Evolutionary conservation across 495 filamentous ascomycete species (phyloP), one percentile per base, ranked within the genome.

Genomic region (Aspergillus leporis): DNA sequence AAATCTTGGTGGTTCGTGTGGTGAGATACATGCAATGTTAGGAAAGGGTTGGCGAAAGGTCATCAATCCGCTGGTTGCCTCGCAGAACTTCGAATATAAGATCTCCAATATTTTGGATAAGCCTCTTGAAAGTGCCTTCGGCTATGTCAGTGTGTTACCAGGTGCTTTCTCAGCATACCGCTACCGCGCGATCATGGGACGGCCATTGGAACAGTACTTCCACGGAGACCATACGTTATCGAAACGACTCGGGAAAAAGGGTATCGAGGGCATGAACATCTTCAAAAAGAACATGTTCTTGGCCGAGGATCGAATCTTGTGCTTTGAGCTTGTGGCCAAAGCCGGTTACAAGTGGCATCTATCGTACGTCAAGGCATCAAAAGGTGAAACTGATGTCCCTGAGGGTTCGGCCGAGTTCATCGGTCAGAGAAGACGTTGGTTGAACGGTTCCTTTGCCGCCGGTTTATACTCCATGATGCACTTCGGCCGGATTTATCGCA

Each of bases 231-330:
- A 98, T 72, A 98, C 94, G 0, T 83, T 97, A 14, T 95, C 94
- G 56, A 93, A 93, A 75, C 84, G 90, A 52, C 84, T 96, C 45
- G 92, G 91, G 38, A 95, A 96, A 78, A 98, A 98, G 83, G 94
- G 94, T 78, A 97, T 98, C 69, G 94, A 98, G 72, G 94, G 93
- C 63, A 98, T 98, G 94, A 97, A 97, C 66, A 98, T 98, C 62
- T 98, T 98, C 86, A 98, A 98, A 81, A 98, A 98, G 84, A 98
- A 98, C 83, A 98, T 98, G 94, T 98, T 98, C 82, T 90, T 98
- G 81, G 94, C 94, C 66, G 94, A 98, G 76, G 94, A 98, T 85
- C 92, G 94, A 82, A 98, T 98, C 79, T 83, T 98, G 45, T 98
- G 94, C 78, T 98, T 98, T 81, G 94, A 98, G 70, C 79, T 98